Base-by-base conservation (phyloP, 2,329 filamentous ascomycete species). In the Tetracladium maxilliforme region DNA sequence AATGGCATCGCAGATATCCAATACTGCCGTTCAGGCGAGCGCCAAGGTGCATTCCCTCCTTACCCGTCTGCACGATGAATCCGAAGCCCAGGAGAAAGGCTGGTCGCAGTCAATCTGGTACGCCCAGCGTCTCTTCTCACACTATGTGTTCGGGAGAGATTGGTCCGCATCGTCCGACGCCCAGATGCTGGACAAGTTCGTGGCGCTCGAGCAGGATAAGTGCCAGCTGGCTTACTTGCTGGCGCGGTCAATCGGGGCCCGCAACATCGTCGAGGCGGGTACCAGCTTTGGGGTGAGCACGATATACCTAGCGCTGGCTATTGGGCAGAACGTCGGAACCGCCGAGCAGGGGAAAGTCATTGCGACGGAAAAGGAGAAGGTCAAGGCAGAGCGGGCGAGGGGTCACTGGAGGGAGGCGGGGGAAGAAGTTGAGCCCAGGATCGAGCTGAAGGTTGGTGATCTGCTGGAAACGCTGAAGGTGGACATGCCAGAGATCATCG, bases 231-330 rank as follows among this genome's bases (percentile, higher is more conserved):
- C 67, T 2, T 73, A 74, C 40, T 58, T 63, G 11, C 49, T 74
- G 1, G 39, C 58, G 4, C 53, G 55, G 4, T 49, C 56, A 8
- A 59, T 45, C 7, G 51, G 56, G 3, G 67, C 68, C 1, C 49
- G 47, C 3, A 55, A 54, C 21, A 47, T 72, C 13, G 57, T 74
- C 19, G 69, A 75, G 38, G 67, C 64, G 0, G 70, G 69, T 2
- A 74, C 70, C 1, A 64, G 58, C 21, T 74, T 68, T 29, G 70
- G 70, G 3, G 57, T 75, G 2, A 68, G 61, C 28, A 73, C 69
- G 0, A 68, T 74, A 22, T 75, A 72, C 30, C 54, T 74, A 3
- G 65, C 68, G 0, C 48, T 73, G 3, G 70, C 66, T 0, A 62
- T 65, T 1, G 52, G 52, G 0, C 51, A 63, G 27, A 70, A 64